Evolutionary conservation across 441 rosid species (phyloP).

Genomic region (Francoa sonchifolia): DNA sequence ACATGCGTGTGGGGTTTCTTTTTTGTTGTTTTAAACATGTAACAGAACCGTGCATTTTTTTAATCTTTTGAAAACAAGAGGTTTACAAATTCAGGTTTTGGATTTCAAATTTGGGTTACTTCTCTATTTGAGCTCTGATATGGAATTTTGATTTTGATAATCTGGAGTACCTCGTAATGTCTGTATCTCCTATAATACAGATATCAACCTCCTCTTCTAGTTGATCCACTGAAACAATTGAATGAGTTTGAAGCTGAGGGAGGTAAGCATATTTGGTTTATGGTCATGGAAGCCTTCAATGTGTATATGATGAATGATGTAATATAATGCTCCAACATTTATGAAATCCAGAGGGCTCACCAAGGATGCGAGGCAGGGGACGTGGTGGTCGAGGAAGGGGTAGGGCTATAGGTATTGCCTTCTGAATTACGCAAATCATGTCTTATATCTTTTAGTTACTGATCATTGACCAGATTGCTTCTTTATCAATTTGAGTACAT

Average conservation of each 20-base stretch:
- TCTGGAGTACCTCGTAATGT: background rate
- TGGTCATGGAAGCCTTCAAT: background rate
- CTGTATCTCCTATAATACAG: constrained; percentile 9
- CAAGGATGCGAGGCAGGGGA: constrained; percentile 17
- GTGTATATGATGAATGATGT: background rate
- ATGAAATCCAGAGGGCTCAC: constrained; percentile 16
- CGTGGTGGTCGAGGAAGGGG: constrained; percentile 26
- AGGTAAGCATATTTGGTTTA: constrained; percentile 11
- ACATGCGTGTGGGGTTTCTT: no score
- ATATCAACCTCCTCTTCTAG: constrained; percentile 30
- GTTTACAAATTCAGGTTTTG: no score
- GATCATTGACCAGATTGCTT: background rate
- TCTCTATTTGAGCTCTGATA: background rate
- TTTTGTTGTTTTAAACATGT: background rate
- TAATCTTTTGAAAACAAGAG: no score
- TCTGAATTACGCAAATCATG: background rate
- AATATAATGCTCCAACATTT: background rate
- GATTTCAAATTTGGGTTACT: background rate
- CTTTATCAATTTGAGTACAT: background rate
- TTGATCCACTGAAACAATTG: constrained; percentile 24
- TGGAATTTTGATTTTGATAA: background rate
- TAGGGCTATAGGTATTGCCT: constrained; percentile 20
- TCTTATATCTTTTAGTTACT: background rate
- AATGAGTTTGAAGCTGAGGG: constrained; percentile 24
- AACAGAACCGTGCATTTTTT: background rate